These are phyloP conservation scores for Malus hybrid DNA, from an alignment of 331 rosid genomes.

Conservation along the genomic window DNA sequence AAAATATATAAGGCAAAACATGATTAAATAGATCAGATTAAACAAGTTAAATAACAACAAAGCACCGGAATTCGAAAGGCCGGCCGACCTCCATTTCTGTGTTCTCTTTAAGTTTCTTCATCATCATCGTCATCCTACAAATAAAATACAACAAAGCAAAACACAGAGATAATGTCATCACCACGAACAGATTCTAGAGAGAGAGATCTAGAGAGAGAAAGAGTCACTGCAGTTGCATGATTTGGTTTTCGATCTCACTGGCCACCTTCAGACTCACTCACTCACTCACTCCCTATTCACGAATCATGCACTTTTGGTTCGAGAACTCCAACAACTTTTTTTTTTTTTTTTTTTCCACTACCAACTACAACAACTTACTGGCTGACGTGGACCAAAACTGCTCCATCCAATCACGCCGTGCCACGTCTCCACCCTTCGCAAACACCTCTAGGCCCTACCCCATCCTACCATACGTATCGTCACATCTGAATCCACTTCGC, in stretches of 20 bases:
- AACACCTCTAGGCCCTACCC: not conserved
- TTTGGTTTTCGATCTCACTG: not conserved
- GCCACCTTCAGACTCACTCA: not conserved
- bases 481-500: conserved; percentile 61
- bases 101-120: not conserved
- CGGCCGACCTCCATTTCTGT: not conserved
- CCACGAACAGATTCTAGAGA: not conserved
- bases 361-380: not conserved
- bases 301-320: not conserved
- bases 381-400: not conserved
- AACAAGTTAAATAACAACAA: not conserved
- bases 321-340: not conserved
- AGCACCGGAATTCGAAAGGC: not conserved
- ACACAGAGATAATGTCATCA: not conserved
- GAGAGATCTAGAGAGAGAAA: not conserved
- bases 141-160: not conserved
- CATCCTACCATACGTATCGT: not conserved
- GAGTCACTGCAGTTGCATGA: not conserved
- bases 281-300: not conserved
- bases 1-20: not conserved
- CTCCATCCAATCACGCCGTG: not conserved
- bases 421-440: not conserved
- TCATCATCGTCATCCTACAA: not conserved
- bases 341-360: not conserved
- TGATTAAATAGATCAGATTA: not conserved